Conservation (phyloP, 805 yeast genomes). For the Saturnispora zaruensis region DNA sequence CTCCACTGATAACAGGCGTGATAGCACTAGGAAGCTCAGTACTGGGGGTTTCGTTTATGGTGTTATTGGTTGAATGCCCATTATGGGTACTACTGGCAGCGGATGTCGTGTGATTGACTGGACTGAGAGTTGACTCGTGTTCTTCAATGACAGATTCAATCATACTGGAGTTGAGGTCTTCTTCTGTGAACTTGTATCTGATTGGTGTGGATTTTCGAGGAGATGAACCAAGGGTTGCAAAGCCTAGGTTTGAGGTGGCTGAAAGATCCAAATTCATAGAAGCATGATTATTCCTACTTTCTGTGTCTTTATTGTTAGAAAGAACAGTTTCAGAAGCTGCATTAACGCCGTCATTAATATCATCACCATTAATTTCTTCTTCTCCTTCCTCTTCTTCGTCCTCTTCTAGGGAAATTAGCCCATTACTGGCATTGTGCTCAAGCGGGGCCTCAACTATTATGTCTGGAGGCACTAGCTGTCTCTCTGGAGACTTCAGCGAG, state of each 20-base stretch:
- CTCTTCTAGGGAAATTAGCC: neutral
- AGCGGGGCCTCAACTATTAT: neutral
- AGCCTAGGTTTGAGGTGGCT: neutral
- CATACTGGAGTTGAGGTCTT: conserved; percentile 23
- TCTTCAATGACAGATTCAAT: conserved; percentile 11
- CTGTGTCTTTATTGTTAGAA: neutral
- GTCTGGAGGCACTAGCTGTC: neutral
- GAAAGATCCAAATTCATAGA: conserved; percentile 1
- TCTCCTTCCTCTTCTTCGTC: neutral
- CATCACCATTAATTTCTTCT: neutral
- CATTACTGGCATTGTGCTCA: neutral
- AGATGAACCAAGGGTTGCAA: conserved; percentile 21
- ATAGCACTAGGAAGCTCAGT: neutral
- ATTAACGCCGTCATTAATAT: neutral
- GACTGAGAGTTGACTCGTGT: neutral
- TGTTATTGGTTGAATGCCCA: neutral
- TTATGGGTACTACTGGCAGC: neutral
- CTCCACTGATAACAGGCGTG: neutral
- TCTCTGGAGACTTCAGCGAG: neutral
- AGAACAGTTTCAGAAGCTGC: too few species aligned
- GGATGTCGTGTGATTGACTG: neutral
- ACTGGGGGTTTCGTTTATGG: neutral
- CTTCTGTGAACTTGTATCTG: conserved; percentile 15
- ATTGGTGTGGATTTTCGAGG: conserved; percentile 26
- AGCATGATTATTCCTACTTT: neutral